phyloP scores from a whole-genome alignment of 768 basidiomycete genomes.

The Gloeopeniophorella convolvens region DNA sequence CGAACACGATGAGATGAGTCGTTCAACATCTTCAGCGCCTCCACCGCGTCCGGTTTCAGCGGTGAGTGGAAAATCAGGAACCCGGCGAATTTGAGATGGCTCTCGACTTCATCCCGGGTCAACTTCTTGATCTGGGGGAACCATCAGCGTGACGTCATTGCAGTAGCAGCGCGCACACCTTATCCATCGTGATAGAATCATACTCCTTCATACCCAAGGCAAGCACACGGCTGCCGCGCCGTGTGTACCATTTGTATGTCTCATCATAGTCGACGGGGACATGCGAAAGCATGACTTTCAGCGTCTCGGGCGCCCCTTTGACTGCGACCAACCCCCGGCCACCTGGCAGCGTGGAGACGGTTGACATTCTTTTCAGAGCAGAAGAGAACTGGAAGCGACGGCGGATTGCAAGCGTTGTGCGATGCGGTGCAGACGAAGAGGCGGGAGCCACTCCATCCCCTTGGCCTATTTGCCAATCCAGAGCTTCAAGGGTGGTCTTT shows the following conservation, averaged over 20 bases:
- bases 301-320: conserved; percentile 97
- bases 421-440: conserved; percentile 43
- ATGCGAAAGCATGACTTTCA: conserved; percentile 72
- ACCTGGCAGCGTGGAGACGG: conserved; percentile 62
- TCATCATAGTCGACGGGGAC: conserved; percentile 85
- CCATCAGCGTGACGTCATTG: not conserved
- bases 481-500: conserved; percentile 86
- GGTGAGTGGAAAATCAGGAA: conserved; percentile 99
- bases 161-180: conserved; percentile 39
- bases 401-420: conserved; percentile 62
- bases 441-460: conserved; percentile 67
- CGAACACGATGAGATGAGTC: conserved; percentile 94
- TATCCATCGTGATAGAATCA: conserved; percentile 60
- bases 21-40: conserved; percentile 86
- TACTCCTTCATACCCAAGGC: conserved; percentile 87
- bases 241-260: conserved; percentile 91
- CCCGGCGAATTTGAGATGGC: conserved; percentile 75
- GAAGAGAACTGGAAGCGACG: conserved; percentile 98
- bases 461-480: conserved; percentile 61
- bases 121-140: conserved; percentile 74
- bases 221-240: conserved; percentile 88
- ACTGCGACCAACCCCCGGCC: conserved; percentile 63
- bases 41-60: conserved; percentile 87
- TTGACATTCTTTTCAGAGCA: conserved; percentile 96
- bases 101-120: conserved; percentile 76